Evolutionary conservation across 2,329 filamentous ascomycete genomes (phyloP).

Genomic region (Xenosphaeropsis pyriputrescens): DNA sequence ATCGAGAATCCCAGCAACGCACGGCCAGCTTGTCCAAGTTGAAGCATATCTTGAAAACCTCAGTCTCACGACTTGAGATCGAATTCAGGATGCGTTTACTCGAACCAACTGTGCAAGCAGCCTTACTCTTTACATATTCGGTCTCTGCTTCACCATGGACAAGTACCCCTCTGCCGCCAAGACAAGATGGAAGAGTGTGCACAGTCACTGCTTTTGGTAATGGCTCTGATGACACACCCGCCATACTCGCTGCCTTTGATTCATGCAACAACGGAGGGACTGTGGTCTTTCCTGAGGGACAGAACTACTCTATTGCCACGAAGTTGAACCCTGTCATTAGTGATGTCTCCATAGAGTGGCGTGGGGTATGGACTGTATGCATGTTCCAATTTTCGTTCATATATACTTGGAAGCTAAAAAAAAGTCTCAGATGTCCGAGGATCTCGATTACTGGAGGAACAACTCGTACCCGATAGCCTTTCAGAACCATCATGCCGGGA

Average conservation of each 20-base stretch:
- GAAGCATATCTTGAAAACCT: too few relatives aligned
- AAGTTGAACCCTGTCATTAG: conserved; percentile 32
- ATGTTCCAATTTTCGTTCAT: background rate
- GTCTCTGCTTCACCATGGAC: too few relatives aligned
- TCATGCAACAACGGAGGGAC: conserved; percentile 30
- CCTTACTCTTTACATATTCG: too few relatives aligned
- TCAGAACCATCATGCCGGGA: conserved; percentile 38
- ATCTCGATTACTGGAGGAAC: conserved; percentile 38
- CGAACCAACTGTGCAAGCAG: too few relatives aligned
- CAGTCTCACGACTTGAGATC: too few relatives aligned
- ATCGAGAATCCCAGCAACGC: too few relatives aligned
- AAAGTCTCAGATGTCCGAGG: conserved; percentile 25
- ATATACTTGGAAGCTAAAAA: background rate
- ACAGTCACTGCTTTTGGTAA: conserved; percentile 23
- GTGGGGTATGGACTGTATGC: conserved; percentile 31
- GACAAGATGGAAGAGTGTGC: conserved; percentile 15
- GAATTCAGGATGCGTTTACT: too few relatives aligned
- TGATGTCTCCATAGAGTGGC: conserved; percentile 35
- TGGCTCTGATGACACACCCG: conserved; percentile 32
- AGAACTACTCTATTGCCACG: conserved; percentile 34
- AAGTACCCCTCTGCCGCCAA: background rate
- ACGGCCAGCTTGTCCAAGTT: too few relatives aligned
- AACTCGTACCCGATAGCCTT: conserved; percentile 36
- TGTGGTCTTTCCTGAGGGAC: conserved; percentile 31
- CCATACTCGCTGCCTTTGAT: conserved; percentile 33